Evolutionary conservation across 129 eudicot genomes (phyloP), one percentile per base, ranked within the genome.

Genomic region (Artemisia tridentata): DNA sequence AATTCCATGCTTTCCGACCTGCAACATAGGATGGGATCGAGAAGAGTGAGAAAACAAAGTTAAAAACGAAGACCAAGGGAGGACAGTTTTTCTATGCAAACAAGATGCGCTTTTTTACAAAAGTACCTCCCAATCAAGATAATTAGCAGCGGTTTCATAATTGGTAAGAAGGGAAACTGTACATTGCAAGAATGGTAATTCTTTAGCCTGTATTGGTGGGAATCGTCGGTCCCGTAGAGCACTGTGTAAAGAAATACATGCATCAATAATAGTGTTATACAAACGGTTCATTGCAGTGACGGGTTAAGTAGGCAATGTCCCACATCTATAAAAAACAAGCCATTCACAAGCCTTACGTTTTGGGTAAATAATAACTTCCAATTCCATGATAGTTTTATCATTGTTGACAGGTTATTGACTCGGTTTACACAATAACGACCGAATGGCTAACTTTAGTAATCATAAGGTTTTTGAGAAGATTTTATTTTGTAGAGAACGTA

Each of bases 51-150:
- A 64, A 7, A 68, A 11, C 45, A 38, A 38, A 38, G 56, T 9
- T 9, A 14, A 34, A 63, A 14, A 43, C 21, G 41, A 38, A 10
- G 43, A 19, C 41, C 53, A 41, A 38, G 15, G 43, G 19, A 56
- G 20, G 75, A 50, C 48, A 45, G 48, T 51, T 25, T 50, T 68
- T 21, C 59, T 25, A 20, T 48, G n/a, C 15, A 49, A 9, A 48
- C 10, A 67, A 63, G 34, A 29, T 25, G 38, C 31, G 15, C 1
- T 7, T 1, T 48, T 72, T 59, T 12, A 0, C 43, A 56, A 19
- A 66, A 25, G 20, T 68, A 92, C 98, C 98, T 92, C 98, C 98
- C 98, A 92, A 77, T 92, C 98, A 64, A 92, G 95, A 85, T 92
- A 73, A 76, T 89, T 71, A 52, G 56, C 65, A 64, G 80, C 98